Conservation (phyloP, 2,329 filamentous ascomycete genomes). For the Akanthomyces uredinophilus region DNA sequence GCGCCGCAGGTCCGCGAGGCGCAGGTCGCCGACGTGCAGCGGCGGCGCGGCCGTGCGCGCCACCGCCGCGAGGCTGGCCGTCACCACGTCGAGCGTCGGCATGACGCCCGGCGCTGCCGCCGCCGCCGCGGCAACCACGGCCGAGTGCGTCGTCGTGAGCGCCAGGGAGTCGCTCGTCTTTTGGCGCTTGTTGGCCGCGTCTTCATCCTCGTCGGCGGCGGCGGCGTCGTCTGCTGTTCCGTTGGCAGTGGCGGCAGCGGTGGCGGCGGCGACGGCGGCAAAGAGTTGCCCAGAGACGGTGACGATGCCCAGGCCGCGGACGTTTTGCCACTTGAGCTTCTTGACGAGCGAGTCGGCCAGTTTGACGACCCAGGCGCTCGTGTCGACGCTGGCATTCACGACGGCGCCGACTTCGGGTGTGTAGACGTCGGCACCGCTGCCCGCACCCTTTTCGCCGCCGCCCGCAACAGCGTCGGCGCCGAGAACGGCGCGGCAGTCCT, state of each 20-base stretch:
- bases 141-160: conserved; percentile 13
- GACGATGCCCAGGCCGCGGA: conserved; percentile 82
- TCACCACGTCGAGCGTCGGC: conserved; percentile 51
- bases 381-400: conserved; percentile 91
- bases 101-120: conserved; percentile 28
- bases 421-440: conserved; percentile 65
- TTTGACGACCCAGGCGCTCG: conserved; percentile 94
- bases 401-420: conserved; percentile 68
- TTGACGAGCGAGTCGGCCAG: conserved; percentile 79
- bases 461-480: conserved; percentile 29
- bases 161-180: conserved; percentile 38
- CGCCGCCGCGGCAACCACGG: neutral
- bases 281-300: conserved; percentile 75
- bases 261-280: conserved; percentile 28
- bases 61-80: conserved; percentile 60
- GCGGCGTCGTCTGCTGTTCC: conserved; percentile 41
- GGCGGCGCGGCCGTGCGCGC: conserved; percentile 74
- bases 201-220: conserved; percentile 49
- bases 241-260: neutral
- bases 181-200: conserved; percentile 43
- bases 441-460: conserved; percentile 18
- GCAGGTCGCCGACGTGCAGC: conserved; percentile 88
- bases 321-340: conserved; percentile 89
- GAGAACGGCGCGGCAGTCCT: conserved; percentile 69
- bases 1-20: conserved; percentile 80